Evolutionary conservation across 2,329 filamentous ascomycete genomes (phyloP).

Genomic region (Beauveria rudraprayagi): DNA sequence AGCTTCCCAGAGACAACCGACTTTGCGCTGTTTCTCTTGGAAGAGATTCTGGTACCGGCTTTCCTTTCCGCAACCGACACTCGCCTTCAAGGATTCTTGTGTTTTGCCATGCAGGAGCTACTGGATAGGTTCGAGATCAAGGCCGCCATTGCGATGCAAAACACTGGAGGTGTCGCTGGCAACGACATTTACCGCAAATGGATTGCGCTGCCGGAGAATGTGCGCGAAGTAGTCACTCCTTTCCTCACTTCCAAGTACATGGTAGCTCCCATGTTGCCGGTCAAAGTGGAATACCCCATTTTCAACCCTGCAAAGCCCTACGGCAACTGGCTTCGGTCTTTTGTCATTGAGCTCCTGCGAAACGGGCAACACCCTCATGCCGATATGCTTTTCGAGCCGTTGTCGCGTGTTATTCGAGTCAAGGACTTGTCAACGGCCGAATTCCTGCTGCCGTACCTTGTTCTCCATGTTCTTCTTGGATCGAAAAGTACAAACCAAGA

Average conservation of each 20-base stretch:
- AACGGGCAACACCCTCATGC: conserved; percentile 69
- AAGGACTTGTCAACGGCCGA: conserved; percentile 81
- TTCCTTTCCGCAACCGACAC: conserved; percentile 89
- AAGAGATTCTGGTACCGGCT: conserved; percentile 80
- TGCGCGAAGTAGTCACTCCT: conserved; percentile 76
- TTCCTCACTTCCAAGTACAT: conserved; percentile 80
- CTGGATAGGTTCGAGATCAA: conserved; percentile 70
- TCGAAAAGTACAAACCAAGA: conserved; percentile 53
- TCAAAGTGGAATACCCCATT: conserved; percentile 64
- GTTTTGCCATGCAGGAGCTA: conserved; percentile 90
- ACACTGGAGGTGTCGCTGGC: conserved; percentile 35
- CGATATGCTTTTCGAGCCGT: conserved; percentile 68
- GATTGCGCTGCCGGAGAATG: conserved; percentile 66
- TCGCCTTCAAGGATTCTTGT: conserved; percentile 80
- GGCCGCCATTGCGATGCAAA: conserved; percentile 39
- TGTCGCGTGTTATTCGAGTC: conserved; percentile 73
- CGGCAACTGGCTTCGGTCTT: conserved; percentile 69
- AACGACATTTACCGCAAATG: conserved; percentile 64
- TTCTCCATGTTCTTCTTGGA: conserved; percentile 74
- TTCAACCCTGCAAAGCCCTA: conserved; percentile 64
- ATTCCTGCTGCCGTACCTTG: conserved; percentile 82
- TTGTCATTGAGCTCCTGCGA: conserved; percentile 75
- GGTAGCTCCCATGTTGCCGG: conserved; percentile 53
- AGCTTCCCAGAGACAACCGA: conserved; percentile 69
- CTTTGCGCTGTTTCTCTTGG: conserved; percentile 77